Conservation (phyloP, 768 basidiomycete genomes). For the Pleurotus salmoneostramineus region DNA sequence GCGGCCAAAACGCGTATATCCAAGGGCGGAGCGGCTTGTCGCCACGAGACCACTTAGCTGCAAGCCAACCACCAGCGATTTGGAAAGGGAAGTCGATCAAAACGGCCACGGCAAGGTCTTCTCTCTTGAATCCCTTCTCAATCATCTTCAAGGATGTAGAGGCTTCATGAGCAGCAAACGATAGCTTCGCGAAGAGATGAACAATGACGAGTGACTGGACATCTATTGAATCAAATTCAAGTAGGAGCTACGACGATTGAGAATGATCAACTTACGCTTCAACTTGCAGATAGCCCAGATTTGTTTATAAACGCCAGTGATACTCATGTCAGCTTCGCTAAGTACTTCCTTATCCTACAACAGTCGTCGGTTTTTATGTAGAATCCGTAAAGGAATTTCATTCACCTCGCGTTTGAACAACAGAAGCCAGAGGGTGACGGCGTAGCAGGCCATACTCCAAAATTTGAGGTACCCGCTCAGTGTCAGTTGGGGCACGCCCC, state of each 20-base stretch:
- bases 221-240: conserved; percentile 46
- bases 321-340: conserved; percentile 83
- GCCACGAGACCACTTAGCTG: conserved; percentile 87
- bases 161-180: conserved; percentile 92
- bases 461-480: conserved; percentile 82
- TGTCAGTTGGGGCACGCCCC: conserved; percentile 71
- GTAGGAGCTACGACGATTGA: conserved; percentile 2
- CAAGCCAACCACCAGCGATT: conserved; percentile 90
- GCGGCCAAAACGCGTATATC: conserved; percentile 89
- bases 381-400: not conserved
- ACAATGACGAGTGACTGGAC: conserved; percentile 84
- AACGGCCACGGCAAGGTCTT: conserved; percentile 93
- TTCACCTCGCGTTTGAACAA: conserved; percentile 87
- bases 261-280: conserved; percentile 56
- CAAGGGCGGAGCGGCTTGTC: conserved; percentile 80
- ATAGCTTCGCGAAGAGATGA: conserved; percentile 90
- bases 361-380: not conserved
- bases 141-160: conserved; percentile 91
- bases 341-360: conserved; percentile 68
- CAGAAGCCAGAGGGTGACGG: conserved; percentile 84
- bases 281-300: conserved; percentile 94
- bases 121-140: conserved; percentile 93
- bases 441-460: conserved; percentile 77
- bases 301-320: conserved; percentile 85
- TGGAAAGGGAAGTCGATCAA: conserved; percentile 98